Conservation (phyloP, 805 yeast species). For the Yarrowia sp. region DNA sequence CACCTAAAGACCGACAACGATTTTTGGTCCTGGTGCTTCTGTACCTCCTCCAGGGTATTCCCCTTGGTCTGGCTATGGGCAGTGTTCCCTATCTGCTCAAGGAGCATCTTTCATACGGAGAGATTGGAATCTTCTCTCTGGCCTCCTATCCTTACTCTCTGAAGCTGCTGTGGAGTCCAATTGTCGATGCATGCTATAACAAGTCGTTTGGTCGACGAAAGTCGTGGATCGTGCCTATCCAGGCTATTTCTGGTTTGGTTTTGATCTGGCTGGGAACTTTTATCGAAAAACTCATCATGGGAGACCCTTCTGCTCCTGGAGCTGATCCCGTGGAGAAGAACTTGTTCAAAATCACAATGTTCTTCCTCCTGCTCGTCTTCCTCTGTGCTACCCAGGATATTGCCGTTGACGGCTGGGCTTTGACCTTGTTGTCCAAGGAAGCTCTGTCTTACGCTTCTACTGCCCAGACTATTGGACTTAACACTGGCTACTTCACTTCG, state of each 20-base stretch:
- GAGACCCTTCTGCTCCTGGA: constrained; percentile 50
- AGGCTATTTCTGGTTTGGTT: constrained; percentile 74
- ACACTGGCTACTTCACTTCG: constrained; percentile 88
- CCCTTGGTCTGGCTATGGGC: constrained; percentile 95
- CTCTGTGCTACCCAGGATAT: constrained; percentile 97
- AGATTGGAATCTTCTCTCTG: constrained; percentile 86
- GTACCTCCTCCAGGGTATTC: constrained; percentile 92
- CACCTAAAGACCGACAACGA: constrained; percentile 67
- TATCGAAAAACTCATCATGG: constrained; percentile 58
- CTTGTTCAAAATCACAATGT: constrained; percentile 64
- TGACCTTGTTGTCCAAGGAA: constrained; percentile 78
- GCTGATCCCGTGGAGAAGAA: constrained; percentile 49
- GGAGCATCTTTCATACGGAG: constrained; percentile 80
- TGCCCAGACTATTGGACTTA: constrained; percentile 95
- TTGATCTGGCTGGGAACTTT: constrained; percentile 68
- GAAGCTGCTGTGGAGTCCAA: constrained; percentile 93
- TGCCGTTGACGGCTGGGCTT: constrained; percentile 99
- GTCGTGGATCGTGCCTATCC: constrained; percentile 95
- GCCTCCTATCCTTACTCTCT: constrained; percentile 96
- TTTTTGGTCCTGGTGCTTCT: constrained; percentile 74
- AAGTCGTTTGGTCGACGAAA: constrained; percentile 77
- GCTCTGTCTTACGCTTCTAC: constrained; percentile 93
- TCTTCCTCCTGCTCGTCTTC: constrained; percentile 79
- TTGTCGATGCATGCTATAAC: constrained; percentile 85
- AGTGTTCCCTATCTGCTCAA: constrained; percentile 89